These are phyloP conservation scores for Quercus rubra DNA, from an alignment of 306 rosid species.

Conservation along the genomic window DNA sequence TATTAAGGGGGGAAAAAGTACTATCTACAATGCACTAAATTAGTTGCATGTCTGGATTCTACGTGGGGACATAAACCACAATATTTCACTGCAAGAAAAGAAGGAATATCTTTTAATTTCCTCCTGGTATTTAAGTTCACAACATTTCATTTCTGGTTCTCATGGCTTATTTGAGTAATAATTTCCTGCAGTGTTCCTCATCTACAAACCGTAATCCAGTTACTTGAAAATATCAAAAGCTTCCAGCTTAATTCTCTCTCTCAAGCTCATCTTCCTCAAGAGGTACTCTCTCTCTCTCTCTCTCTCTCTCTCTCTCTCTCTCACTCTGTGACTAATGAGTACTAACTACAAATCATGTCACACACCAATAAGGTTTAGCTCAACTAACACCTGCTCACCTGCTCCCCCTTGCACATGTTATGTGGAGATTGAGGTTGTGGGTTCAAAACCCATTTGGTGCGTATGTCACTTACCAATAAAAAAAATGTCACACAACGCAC, in stretches of 20 bases:
- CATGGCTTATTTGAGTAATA: conserved; percentile 14
- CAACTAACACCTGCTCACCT: no score
- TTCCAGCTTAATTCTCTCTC: conserved; percentile 62
- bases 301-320: conserved; percentile 1
- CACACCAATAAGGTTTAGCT: no score
- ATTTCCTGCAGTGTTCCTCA: conserved; percentile 60
- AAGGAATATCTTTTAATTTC: neutral
- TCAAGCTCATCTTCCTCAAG: conserved; percentile 30
- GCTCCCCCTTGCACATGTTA: no score
- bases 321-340: neutral
- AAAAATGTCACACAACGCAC: no score
- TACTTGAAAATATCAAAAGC: conserved; percentile 85
- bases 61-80: neutral
- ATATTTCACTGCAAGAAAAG: neutral
- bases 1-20: no score
- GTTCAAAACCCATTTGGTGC: no score
- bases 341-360: no score
- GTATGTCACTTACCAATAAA: no score
- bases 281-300: conserved; percentile 45
- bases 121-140: neutral
- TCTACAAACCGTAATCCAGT: conserved; percentile 67
- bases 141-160: conserved; percentile 10
- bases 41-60: neutral
- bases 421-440: no score
- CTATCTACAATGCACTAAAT: neutral